These are phyloP conservation scores for Podaxis sp. DNA, from an alignment of 768 basidiomycete species.

Conservation along the genomic window DNA sequence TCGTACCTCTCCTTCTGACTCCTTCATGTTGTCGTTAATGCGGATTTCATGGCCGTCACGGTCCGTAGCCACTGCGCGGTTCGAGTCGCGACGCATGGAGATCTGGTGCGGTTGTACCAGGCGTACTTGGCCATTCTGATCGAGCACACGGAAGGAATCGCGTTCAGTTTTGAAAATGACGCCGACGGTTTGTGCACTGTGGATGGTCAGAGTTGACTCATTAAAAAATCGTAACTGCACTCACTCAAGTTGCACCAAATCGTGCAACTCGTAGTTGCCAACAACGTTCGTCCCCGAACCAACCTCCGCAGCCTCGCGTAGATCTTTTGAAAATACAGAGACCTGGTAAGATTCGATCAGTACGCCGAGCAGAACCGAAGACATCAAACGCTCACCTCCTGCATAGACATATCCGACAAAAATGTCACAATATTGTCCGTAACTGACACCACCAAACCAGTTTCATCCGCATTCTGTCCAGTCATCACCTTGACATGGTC, in stretches of 20 bases:
- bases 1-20: constrained; percentile 82
- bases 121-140: constrained; percentile 89
- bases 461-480: constrained; percentile 92
- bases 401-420: constrained; percentile 95
- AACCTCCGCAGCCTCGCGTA: constrained; percentile 96
- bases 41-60: constrained; percentile 85
- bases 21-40: constrained; percentile 89
- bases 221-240: constrained; percentile 29
- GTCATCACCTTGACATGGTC: constrained; percentile 99
- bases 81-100: constrained; percentile 83
- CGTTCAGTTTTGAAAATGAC: constrained; percentile 98
- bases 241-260: constrained; percentile 95
- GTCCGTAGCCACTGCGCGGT: constrained; percentile 85
- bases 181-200: constrained; percentile 88
- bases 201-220: constrained; percentile 13
- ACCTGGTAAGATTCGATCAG: constrained; percentile 50
- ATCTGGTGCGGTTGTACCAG: constrained; percentile 94
- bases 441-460: constrained; percentile 92
- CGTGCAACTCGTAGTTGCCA: constrained; percentile 94
- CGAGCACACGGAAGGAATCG: constrained; percentile 92
- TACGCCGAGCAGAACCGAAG: neutral
- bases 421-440: constrained; percentile 92
- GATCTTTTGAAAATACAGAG: constrained; percentile 95
- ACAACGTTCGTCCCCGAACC: constrained; percentile 89
- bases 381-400: constrained; percentile 61